Percentiles rank a stretch among this genome's conserved stretches.
Evolutionary conservation across 2,329 filamentous ascomycete species (phyloP).

Genomic region (Fusarium austroafricanum): DNA sequence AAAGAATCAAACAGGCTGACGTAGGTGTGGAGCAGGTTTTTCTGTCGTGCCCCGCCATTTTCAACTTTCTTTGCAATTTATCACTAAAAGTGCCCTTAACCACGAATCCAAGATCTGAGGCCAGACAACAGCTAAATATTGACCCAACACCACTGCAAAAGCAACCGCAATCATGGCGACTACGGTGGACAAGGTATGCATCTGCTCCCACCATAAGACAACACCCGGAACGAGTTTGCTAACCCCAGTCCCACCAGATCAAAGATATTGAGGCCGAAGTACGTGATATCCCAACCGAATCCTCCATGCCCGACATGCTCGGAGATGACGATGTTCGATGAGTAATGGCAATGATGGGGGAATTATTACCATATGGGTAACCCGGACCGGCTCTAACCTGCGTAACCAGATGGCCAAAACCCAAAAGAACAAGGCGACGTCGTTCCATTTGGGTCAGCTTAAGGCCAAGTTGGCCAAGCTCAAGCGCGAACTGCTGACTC

Average conservation of each 20-base stretch:
- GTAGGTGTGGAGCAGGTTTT: constrained; percentile 45
- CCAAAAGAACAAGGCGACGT: constrained; percentile 97
- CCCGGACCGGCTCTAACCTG: constrained; percentile 31
- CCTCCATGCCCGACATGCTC: constrained; percentile 22
- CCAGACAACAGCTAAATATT: constrained; percentile 23
- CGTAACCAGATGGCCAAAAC: constrained; percentile 84
- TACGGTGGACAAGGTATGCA: constrained; percentile 90
- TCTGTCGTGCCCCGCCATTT: constrained; percentile 54
- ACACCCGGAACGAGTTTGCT: constrained; percentile 45
- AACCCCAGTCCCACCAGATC: constrained; percentile 70
- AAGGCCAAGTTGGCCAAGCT: constrained; percentile 99
- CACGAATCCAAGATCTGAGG: constrained; percentile 36
- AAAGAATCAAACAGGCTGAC: constrained; percentile 43
- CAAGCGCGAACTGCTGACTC: constrained; percentile 94
- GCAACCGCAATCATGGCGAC: constrained; percentile 80
- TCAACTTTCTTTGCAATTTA: constrained; percentile 40
- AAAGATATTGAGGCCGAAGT: constrained; percentile 97
- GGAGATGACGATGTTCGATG: constrained; percentile 14
- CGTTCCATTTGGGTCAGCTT: constrained; percentile 92
- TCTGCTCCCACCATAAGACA: constrained; percentile 8
- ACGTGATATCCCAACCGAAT: constrained; percentile 52
- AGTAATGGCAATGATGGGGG: constrained; percentile 6
- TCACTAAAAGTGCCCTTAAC: constrained; percentile 40
- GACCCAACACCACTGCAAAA: constrained; percentile 25
- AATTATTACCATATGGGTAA: constrained; percentile 1